These are phyloP conservation scores for Solanum hybrid DNA, from an alignment of 305 asterid genomes.

Conservation along the genomic window DNA sequence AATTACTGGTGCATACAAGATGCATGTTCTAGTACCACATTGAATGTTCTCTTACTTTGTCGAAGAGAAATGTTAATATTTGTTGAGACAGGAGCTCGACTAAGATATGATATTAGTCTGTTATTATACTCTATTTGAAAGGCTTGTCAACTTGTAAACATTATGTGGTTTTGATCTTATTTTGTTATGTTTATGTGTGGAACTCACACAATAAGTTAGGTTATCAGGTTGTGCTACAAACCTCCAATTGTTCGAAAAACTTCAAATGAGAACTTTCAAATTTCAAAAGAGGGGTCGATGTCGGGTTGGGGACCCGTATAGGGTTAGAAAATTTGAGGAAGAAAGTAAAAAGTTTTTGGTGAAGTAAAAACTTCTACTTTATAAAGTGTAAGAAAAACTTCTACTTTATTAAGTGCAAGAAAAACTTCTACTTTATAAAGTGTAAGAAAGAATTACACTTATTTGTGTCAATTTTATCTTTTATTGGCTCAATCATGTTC, in stretches of 20 bases:
- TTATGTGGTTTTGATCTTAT: conserved; percentile 1
- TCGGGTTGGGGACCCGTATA: not conserved
- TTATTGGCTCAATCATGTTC: not conserved
- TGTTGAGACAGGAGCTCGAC: conserved; percentile 27
- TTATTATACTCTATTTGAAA: conserved; percentile 5
- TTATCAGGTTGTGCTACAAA: not conserved
- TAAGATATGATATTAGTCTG: conserved; percentile 24
- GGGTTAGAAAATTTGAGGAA: too few relatives aligned
- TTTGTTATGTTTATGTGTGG: not conserved
- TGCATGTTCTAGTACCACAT: conserved; percentile 8
- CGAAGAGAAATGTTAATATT: conserved; percentile 37
- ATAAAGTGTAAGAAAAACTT: not conserved
- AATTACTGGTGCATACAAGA: not conserved
- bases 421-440: too few relatives aligned
- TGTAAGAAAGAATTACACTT: too few relatives aligned
- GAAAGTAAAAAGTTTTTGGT: not conserved
- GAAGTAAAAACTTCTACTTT: too few relatives aligned
- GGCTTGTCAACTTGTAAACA: not conserved
- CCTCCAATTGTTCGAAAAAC: not conserved
- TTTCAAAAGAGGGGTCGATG: not conserved
- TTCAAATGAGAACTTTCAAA: not conserved
- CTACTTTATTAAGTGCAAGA: not conserved
- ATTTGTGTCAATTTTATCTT: not conserved
- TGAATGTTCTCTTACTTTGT: conserved; percentile 17
- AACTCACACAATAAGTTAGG: not conserved